These are phyloP conservation scores for Thraustotheca clavata DNA, from an alignment of 352 stramenopile genomes.

Conservation along the genomic window DNA sequence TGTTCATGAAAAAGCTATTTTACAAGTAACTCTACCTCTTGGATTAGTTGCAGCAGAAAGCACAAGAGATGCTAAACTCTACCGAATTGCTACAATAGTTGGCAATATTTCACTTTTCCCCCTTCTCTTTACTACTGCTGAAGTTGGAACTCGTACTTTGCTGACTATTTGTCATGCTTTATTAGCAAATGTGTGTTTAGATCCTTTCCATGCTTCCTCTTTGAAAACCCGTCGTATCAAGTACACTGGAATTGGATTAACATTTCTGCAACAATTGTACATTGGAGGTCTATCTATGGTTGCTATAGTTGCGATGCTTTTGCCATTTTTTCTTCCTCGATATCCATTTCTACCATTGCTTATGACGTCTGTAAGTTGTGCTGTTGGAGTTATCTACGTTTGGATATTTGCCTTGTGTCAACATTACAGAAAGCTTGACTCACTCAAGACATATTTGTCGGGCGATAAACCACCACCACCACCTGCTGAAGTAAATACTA, in stretches of 20 bases:
- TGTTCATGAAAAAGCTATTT: slow-evolving; percentile 99
- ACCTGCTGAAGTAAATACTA: background rate
- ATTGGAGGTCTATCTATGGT: slow-evolving; percentile 28
- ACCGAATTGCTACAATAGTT: slow-evolving; percentile 57
- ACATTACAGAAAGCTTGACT: slow-evolving; percentile 55
- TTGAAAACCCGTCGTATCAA: slow-evolving; percentile 64
- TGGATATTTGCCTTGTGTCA: slow-evolving; percentile 52
- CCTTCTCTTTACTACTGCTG: slow-evolving; percentile 71
- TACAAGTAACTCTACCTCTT: slow-evolving; percentile 77
- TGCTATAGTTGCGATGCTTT: slow-evolving; percentile 32
- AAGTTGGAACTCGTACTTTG: slow-evolving; percentile 68
- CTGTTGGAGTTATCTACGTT: slow-evolving; percentile 70
- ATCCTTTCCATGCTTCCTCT: slow-evolving; percentile 59
- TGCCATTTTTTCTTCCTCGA: slow-evolving; percentile 40
- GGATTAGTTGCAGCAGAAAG: slow-evolving; percentile 63
- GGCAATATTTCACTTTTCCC: slow-evolving; percentile 77
- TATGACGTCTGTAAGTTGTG: slow-evolving; percentile 61
- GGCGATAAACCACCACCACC: background rate
- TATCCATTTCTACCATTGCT: slow-evolving; percentile 77
- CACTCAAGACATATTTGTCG: slow-evolving; percentile 60
- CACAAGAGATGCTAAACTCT: slow-evolving; percentile 75
- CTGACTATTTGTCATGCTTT: slow-evolving; percentile 51
- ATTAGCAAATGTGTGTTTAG: slow-evolving; percentile 49
- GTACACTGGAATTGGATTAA: slow-evolving; percentile 45
- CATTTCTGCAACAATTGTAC: slow-evolving; percentile 46